A percentile compares a stretch with the other conserved stretches of the same genome.
These are phyloP conservation scores for Ustanciosporium gigantosporum DNA, from an alignment of 1,284 basidiomycete species.

Conservation along the genomic window DNA sequence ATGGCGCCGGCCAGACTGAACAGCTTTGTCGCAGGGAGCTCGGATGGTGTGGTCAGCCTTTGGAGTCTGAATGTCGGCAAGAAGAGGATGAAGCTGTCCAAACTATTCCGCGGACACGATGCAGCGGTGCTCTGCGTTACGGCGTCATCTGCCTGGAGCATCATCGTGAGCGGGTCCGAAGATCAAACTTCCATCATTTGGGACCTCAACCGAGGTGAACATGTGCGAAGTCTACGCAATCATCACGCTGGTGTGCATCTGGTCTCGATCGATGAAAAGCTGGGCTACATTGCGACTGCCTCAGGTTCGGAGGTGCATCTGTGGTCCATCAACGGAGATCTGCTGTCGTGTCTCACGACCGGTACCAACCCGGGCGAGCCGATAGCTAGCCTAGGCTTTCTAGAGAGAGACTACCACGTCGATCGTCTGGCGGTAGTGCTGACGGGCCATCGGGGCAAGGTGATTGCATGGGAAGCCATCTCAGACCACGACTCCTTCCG, in stretches of 20 bases:
- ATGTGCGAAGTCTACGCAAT: conserved; percentile 46
- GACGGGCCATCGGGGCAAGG: conserved; percentile 54
- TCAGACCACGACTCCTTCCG: conserved; percentile 23
- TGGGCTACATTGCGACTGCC: conserved; percentile 80
- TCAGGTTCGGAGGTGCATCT: conserved; percentile 71
- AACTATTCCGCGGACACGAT: conserved; percentile 73
- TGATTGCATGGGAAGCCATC: conserved; percentile 52
- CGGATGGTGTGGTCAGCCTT: conserved; percentile 38
- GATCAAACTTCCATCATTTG: conserved; percentile 85
- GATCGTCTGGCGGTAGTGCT: conserved; percentile 48
- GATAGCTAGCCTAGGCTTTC: conserved; percentile 74
- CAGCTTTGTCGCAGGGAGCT: conserved; percentile 72
- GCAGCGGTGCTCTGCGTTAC: conserved; percentile 73
- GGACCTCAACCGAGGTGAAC: conserved; percentile 75
- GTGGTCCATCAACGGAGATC: conserved; percentile 79
- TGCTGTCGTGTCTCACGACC: conserved; percentile 72
- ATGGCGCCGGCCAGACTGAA: conserved; percentile 76
- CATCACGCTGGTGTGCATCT: conserved; percentile 68
- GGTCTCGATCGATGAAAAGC: conserved; percentile 80
- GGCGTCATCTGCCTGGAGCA: conserved; percentile 79
- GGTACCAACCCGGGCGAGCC: conserved; percentile 55
- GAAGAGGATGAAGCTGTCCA: conserved; percentile 24
- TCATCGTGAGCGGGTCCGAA: conserved; percentile 79
- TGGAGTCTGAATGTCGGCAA: conserved; percentile 38
- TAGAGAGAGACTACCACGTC: conserved; percentile 69